Base-by-base conservation (phyloP, 2,329 filamentous ascomycete genomes). In the Cytospora piceae region DNA sequence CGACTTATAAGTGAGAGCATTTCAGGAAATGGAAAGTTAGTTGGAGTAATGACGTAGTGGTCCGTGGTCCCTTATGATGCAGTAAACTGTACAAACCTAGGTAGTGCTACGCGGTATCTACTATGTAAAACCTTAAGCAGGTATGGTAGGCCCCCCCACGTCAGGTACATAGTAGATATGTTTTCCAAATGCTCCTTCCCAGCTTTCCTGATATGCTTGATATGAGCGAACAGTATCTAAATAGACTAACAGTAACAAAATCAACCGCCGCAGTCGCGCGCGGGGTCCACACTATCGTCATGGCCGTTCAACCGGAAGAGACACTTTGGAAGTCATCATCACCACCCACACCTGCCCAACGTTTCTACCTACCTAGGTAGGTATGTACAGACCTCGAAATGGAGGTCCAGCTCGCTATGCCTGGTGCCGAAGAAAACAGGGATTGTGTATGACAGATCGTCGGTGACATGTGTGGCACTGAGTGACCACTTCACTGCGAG, bases 31-130 rank as follows among this genome's bases (percentile, higher is more conserved):
- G n/a, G 46, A n/a, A 37, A 49, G 46, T 20, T 49, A 49, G 46
- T 20, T 22, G 6, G n/a, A 24, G 61, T 53, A 24, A 57, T 63
- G 61, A 63, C 61, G 61, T 63, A 63, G 53, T 20, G 17, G 53
- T 63, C 53, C 39, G 53, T 20, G 15, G 39, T 63, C 61, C 39
- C 39, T 27, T 39, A 51, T 15, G 20, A 9, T n/a, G 53, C 61
- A 31, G 24, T 15, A 37, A n/a, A n/a, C n/a, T n/a, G n/a, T n/a
- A n/a, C n/a, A n/a, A n/a, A 14, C 12, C n/a, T 46, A 49, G 32
- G 27, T 42, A 27, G 29, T 17, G 51, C 39, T 55, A 39, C 37
- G 53, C 53, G 31, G 4, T 31, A 31, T 31, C 31, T 31, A 31
- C 31, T 37, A 37, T 34, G 32, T 34, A 34, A 34, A 34, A 5